Evolutionary conservation across 1,284 basidiomycete genomes (phyloP), one percentile per base, ranked within the genome.

Genomic region (Coniferiporia weirii): DNA sequence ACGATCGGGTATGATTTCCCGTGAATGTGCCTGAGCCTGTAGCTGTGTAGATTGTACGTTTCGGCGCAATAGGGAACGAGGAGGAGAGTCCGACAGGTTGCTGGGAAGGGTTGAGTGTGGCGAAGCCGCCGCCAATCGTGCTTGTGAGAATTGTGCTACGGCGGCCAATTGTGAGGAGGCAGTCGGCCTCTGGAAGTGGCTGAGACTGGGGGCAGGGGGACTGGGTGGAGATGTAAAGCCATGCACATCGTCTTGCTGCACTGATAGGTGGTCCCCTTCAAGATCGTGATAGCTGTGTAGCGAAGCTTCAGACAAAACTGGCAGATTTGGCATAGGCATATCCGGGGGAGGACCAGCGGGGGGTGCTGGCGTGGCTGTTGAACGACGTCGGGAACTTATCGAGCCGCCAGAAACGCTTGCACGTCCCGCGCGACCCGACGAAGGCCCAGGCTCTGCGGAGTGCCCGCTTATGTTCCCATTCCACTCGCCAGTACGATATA

Each of bases 311-410:
- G 65, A 59, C 60, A 65, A 50, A 66, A 65, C 48, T 64, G 79
- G 87, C 48, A 87, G 66, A 66, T 74, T 83, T 48, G 87, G 87
- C 62, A 89, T 88, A 56, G 87, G 88, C 64, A 82, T 79, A 66
- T 75, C 82, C n/a, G 87, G 87, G 38, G 87, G 87, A n/a, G 87
- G 87, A 1, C 73, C 83, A 40, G 83, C 79, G 12, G 87, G 85
- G 52, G 83, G 79, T 35, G 76, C 74, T 66, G 81, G 77, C n/a
- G 81, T 79, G 52, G 80, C 83, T 52, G 83, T 81, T 22, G 86
- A 88, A 65, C 87, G 84, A 61, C 88, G 82, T 56, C 85, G 80
- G 61, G 79, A 77, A 27, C 75, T 67, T 60, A 76, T 60, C 17
- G 76, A 60, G 56, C 20, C 38, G 17, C 47, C 32, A 38, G 53